Base-by-base conservation (phyloP, 108 stramenopile species). In the Cyclotella kingstonii region DNA sequence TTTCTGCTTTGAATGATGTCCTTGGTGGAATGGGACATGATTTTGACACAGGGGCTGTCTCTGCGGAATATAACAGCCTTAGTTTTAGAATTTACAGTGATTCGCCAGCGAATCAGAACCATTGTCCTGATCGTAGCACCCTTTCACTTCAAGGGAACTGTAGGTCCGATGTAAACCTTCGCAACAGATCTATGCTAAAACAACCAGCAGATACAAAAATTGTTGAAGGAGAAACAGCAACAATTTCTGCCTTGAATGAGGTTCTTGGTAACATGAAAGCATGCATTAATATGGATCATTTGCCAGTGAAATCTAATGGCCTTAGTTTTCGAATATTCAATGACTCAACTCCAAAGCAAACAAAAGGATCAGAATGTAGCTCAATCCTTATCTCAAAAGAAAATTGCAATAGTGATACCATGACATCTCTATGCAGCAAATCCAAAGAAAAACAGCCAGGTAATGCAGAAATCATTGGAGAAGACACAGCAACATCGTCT, bases 401-500 rank as follows among this genome's bases (percentile, higher is more conserved):
- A n/a, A 15, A n/a, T 44, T n/a, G 4, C n/a, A 44, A 44, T 12
- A 44, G 43, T 44, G 43, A 11, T 11, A 36, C 36, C 11, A 44
- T 18, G 43, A 5, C 43, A 44, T n/a, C 43, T n/a, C n/a, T 18
- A n/a, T n/a, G n/a, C n/a, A n/a, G n/a, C n/a, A n/a, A n/a, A n/a
- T n/a, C n/a, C n/a, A n/a, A 54, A 4, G 28, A 31, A 33, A 51
- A 38, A 35, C 42, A 58, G 15, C 43, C 45, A 31, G 46, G 63
- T n/a, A n/a, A n/a, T n/a, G n/a, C n/a, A n/a, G n/a, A n/a, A n/a
- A 68, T 36, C 34, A 29, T 65, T 12, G 60, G 47, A 29, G 66
- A 55, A 2, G 70, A 72, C 41, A 45, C 46, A 12, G 27, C 19
- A 21, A 50, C 40, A 15, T 26, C 18, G n/a, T 22, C 39, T 5